Conservation (phyloP, 768 basidiomycete genomes). For the Lentinula sp. region DNA sequence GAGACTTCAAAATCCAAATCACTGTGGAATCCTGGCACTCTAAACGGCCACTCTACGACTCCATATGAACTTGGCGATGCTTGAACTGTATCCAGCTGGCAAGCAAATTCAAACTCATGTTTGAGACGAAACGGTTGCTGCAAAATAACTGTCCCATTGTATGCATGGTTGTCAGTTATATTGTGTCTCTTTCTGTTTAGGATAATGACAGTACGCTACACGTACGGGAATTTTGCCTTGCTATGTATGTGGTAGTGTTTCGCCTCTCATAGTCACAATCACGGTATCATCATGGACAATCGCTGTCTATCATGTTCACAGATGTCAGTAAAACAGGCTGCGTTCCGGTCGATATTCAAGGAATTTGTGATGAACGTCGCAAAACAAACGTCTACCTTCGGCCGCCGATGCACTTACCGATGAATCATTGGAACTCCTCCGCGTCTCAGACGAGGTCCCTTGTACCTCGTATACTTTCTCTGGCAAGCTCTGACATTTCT, state of each 20-base stretch:
- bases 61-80: not conserved
- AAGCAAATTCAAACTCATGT: not conserved
- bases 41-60: not conserved
- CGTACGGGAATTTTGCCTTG: not conserved
- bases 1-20: no score
- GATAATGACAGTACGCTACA: not conserved
- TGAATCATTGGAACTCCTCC: not conserved
- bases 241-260: not conserved
- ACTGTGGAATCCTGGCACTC: not conserved
- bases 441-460: not conserved
- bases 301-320: not conserved
- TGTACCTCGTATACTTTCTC: not conserved
- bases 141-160: not conserved
- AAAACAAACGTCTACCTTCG: not conserved
- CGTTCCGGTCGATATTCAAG: not conserved
- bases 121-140: not conserved
- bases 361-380: not conserved
- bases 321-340: not conserved
- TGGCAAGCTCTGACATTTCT: not conserved
- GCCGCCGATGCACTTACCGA: not conserved
- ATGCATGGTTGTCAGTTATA: not conserved
- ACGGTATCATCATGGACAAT: not conserved
- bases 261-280: not conserved
- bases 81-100: not conserved
- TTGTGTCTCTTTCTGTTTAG: not conserved